phyloP scores from a whole-genome alignment of 441 rosid species.

The Oxalis stricta region DNA sequence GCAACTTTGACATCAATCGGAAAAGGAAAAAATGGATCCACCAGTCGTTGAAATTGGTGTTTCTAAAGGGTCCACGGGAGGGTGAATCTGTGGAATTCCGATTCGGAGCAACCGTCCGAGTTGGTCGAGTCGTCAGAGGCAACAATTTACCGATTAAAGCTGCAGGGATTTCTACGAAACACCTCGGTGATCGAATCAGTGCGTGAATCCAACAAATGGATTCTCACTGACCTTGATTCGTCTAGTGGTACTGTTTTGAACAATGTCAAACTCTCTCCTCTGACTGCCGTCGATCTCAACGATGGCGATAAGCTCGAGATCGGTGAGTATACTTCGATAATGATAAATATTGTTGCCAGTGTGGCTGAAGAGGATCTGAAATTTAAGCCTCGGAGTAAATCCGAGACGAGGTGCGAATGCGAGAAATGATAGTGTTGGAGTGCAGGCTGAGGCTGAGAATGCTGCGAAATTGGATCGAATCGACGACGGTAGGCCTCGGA shows the following conservation, averaged over 20 bases:
- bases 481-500: too few relatives aligned
- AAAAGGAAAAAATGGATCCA: conserved; percentile 27
- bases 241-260: conserved; percentile 68
- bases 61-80: conserved; percentile 45
- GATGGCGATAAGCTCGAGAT: conserved; percentile 43
- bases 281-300: conserved; percentile 21
- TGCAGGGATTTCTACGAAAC: conserved; percentile 62
- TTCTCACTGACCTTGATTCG: conserved; percentile 51
- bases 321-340: conserved; percentile 41
- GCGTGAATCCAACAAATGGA: conserved; percentile 37
- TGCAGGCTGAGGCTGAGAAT: too few relatives aligned
- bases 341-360: conserved; percentile 17
- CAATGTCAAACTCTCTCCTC: conserved; percentile 15
- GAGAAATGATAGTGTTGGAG: too few relatives aligned
- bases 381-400: conserved; percentile 25
- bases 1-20: too few relatives aligned
- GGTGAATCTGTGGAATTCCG: conserved; percentile 44
- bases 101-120: conserved; percentile 30
- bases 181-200: conserved; percentile 29
- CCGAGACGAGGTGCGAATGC: conserved; percentile 6
- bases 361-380: conserved; percentile 10
- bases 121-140: conserved; percentile 63
- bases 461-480: too few relatives aligned
- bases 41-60: conserved; percentile 27
- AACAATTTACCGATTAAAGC: conserved; percentile 57